These are phyloP conservation scores for Aspergillus oerlinghausenensis DNA, from an alignment of 2,329 filamentous ascomycete genomes.

Conservation along the genomic window DNA sequence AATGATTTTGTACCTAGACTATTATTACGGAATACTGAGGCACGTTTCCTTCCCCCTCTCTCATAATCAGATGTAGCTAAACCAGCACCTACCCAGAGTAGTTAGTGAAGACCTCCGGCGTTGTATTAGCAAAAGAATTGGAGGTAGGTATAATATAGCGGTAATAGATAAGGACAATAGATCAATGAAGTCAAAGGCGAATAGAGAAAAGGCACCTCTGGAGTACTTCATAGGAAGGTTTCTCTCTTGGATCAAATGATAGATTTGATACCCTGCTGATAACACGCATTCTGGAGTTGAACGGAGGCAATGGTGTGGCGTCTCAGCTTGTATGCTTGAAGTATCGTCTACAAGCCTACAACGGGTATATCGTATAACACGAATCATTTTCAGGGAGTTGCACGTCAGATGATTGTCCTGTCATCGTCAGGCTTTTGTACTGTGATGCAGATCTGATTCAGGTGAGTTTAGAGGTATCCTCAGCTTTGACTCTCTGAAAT, in stretches of 20 bases:
- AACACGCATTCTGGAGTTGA: background rate
- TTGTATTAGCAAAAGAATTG: background rate
- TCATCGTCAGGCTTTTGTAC: background rate
- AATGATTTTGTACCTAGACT: background rate
- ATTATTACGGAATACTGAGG: background rate
- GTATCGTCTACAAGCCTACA: background rate
- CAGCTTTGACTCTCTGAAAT: too few species aligned
- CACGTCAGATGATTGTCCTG: too few species aligned
- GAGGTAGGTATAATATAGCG: too few species aligned
- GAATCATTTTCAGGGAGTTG: background rate
- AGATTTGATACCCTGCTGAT: background rate
- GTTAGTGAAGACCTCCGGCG: background rate
- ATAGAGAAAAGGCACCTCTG: too few species aligned
- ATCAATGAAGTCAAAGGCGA: too few species aligned
- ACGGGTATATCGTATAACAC: too few species aligned
- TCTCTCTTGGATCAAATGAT: background rate
- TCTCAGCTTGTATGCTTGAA: background rate
- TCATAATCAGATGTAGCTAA: background rate
- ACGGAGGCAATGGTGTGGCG: background rate
- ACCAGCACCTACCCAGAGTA: background rate
- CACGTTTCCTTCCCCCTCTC: background rate
- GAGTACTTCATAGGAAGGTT: background rate
- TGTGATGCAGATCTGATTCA: too few species aligned
- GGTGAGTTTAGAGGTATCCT: background rate
- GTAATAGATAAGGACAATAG: too few species aligned